Evolutionary conservation across 345 rosid genomes (phyloP).

Genomic region (Eucalyptus cloeziana): DNA sequence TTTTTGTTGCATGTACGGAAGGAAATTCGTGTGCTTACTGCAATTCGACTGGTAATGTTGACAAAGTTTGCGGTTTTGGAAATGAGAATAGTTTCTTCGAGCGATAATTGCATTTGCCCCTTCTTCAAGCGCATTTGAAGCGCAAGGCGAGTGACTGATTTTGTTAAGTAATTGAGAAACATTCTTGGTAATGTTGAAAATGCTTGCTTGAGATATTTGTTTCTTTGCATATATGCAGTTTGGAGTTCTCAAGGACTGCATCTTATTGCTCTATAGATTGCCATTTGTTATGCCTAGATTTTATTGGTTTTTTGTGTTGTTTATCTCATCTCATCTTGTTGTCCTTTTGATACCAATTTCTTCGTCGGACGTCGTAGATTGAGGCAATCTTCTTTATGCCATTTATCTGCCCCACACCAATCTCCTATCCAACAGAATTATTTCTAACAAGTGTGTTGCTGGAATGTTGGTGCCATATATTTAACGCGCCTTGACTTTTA

Average conservation of each 20-base stretch:
- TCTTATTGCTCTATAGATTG: background rate
- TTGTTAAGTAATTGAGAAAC: background rate
- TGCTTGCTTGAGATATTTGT: background rate
- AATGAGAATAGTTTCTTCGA: background rate
- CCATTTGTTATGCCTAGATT: background rate
- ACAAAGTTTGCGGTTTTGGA: background rate
- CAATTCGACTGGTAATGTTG: background rate
- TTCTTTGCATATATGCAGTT: background rate
- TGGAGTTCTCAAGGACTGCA: background rate
- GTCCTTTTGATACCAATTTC: background rate
- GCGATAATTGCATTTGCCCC: background rate
- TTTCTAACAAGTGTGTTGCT: background rate
- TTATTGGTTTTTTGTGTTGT: background rate
- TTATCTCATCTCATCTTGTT: background rate
- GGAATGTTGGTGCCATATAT: background rate
- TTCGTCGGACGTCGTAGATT: background rate
- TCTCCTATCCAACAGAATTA: background rate
- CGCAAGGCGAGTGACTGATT: background rate
- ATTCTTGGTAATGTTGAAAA: background rate
- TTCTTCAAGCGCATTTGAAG: background rate
- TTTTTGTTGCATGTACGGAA: background rate
- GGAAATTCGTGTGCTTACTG: background rate
- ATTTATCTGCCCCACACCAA: background rate
- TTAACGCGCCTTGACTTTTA: background rate
- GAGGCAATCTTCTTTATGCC: background rate